Conservation (phyloP, 352 stramenopile genomes). For the Pythium aristosporum region DNA sequence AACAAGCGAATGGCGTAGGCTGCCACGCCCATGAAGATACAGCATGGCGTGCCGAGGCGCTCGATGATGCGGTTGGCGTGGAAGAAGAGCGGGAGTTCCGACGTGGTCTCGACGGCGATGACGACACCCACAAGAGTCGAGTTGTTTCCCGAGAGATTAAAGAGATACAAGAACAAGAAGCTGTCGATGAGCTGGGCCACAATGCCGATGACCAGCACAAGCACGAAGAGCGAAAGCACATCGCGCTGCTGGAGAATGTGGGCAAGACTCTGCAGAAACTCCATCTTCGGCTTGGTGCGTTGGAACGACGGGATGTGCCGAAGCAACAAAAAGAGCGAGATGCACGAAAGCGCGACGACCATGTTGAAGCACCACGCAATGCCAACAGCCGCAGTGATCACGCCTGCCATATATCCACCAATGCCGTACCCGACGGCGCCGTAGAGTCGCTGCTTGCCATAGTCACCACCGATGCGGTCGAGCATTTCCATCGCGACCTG, state of each 20-base stretch:
- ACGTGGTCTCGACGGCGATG: slow-evolving; percentile 67
- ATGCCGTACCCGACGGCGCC: slow-evolving; percentile 67
- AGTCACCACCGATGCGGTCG: slow-evolving; percentile 58
- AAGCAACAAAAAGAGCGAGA: slow-evolving; percentile 60
- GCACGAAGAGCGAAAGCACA: slow-evolving; percentile 59
- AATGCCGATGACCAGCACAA: slow-evolving; percentile 64
- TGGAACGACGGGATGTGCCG: slow-evolving; percentile 52
- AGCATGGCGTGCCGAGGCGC: slow-evolving; percentile 45
- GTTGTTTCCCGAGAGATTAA: slow-evolving; percentile 67
- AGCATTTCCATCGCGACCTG: slow-evolving; percentile 66
- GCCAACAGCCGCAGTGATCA: slow-evolving; percentile 54
- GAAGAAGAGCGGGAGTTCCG: slow-evolving; percentile 77
- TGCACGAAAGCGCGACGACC: slow-evolving; percentile 50
- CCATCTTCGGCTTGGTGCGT: slow-evolving; percentile 19
- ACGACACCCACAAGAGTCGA: slow-evolving; percentile 61
- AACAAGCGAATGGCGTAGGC: slow-evolving; percentile 59
- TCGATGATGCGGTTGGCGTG: slow-evolving; percentile 69
- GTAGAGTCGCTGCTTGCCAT: slow-evolving; percentile 75
- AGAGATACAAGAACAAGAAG: slow-evolving; percentile 71
- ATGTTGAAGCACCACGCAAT: slow-evolving; percentile 81
- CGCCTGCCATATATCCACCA: slow-evolving; percentile 58
- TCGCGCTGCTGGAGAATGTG: slow-evolving; percentile 50
- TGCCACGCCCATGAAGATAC: slow-evolving; percentile 52
- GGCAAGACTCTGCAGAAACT: slow-evolving; percentile 45
- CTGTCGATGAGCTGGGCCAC: slow-evolving; percentile 64